These are phyloP conservation scores for Taiwanofungus camphoratus DNA, from an alignment of 1,284 basidiomycete species.

Conservation along the genomic window DNA sequence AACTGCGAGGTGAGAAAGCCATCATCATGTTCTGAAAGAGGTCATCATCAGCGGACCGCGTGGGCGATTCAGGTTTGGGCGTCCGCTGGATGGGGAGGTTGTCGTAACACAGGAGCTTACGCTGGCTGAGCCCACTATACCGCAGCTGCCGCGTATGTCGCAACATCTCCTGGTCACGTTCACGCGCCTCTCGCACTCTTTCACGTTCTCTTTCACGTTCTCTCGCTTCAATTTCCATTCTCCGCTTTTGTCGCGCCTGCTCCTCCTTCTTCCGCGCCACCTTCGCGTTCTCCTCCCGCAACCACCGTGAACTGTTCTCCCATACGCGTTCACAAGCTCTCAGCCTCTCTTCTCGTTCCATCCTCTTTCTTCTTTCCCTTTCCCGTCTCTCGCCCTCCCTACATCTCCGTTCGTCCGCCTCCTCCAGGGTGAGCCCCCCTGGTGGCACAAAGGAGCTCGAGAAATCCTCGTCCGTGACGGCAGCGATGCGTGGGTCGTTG, in stretches of 20 bases:
- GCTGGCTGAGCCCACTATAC: slow-evolving; percentile 17
- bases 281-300: slow-evolving; percentile 37
- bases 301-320: slow-evolving; percentile 41
- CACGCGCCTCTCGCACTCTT: slow-evolving; percentile 29
- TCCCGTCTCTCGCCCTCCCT: slow-evolving; percentile 26
- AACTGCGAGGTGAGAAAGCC: slow-evolving; percentile 17
- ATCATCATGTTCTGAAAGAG: slow-evolving; percentile 22
- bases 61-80: slow-evolving; percentile 13
- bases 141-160: slow-evolving; percentile 16
- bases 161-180: slow-evolving; percentile 16
- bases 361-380: slow-evolving; percentile 33
- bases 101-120: slow-evolving; percentile 26
- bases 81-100: slow-evolving; percentile 19
- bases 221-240: slow-evolving; percentile 24
- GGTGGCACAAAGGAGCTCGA: slow-evolving; percentile 52
- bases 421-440: slow-evolving; percentile 45
- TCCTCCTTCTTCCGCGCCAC: slow-evolving; percentile 34
- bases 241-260: slow-evolving; percentile 25
- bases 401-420: slow-evolving; percentile 33
- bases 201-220: slow-evolving; percentile 27
- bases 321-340: slow-evolving; percentile 44
- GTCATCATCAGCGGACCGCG: slow-evolving; percentile 14
- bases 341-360: slow-evolving; percentile 37
- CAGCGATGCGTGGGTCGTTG: slow-evolving; percentile 55
- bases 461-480: slow-evolving; percentile 62